Evolutionary conservation across 1,284 basidiomycete species (phyloP).

Genomic region (Ganoderma sp.): DNA sequence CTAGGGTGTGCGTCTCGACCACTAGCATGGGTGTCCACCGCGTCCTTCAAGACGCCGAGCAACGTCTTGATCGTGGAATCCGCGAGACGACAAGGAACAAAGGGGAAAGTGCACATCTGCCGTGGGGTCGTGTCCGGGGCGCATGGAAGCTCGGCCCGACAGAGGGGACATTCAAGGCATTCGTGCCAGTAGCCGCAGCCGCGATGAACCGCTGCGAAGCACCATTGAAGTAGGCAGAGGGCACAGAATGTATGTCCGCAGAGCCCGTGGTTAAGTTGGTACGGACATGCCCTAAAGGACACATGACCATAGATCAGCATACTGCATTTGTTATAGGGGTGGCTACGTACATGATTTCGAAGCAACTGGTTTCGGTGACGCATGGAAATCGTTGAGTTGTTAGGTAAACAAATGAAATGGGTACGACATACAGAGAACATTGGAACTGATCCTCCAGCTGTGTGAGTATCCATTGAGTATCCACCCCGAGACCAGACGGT

Average conservation of each 20-base stretch:
- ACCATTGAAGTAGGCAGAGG: constrained; percentile 67
- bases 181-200: constrained; percentile 70
- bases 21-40: constrained; percentile 5
- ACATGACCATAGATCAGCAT: not conserved
- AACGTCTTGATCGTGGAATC: constrained; percentile 54
- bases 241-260: constrained; percentile 74
- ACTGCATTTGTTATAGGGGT: not conserved
- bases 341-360: constrained; percentile 47
- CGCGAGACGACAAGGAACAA: constrained; percentile 64
- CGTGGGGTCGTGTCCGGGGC: constrained; percentile 58
- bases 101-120: constrained; percentile 57
- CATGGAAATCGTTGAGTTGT: not conserved
- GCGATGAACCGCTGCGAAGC: constrained; percentile 65
- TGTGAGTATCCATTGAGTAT: constrained; percentile 39
- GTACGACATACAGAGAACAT: constrained; percentile 53
- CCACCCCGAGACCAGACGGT: not conserved
- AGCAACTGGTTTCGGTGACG: constrained; percentile 41
- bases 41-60: constrained; percentile 48
- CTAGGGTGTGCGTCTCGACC: not conserved
- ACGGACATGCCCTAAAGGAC: constrained; percentile 57
- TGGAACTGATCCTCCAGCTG: constrained; percentile 64
- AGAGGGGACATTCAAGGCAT: constrained; percentile 67
- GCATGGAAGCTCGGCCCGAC: constrained; percentile 57
- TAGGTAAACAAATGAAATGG: constrained; percentile 17
- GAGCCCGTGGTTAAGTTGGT: constrained; percentile 55